Evolutionary conservation across 148 eudicot species (phyloP), one percentile per base, ranked within the genome.

Genomic region (Vaccinium darrowii): DNA sequence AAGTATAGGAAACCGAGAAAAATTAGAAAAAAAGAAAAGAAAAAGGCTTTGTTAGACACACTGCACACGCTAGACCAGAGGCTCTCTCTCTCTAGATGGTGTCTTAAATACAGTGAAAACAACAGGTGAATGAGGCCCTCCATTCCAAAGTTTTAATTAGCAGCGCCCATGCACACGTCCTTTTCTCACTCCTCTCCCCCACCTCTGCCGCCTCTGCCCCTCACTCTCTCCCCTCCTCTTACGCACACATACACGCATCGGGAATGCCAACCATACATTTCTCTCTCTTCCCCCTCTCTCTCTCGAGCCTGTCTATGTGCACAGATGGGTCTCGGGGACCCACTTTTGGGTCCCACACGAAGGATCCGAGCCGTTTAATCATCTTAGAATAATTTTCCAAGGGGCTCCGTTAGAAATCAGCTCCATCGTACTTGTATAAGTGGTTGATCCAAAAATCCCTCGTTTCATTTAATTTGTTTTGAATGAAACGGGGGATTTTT

Each of bases 161-260:
- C 51, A 4, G 47, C 47, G 5, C 47, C 78, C 87, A 85, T 85
- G 87, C 87, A 95, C 87, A 90, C 87, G 97, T 95, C 98, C 89
- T 87, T 94, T 89, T 95, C 98, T 90, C 83, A 71, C 82, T 88
- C 80, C 92, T 86, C 80, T 85, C 94, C 91, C 92, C 95, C 92
- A 89, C 91, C 92, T 91, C 98, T 90, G 92, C 93, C 98, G 94
- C 93, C 86, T 88, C 91, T 82, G 77, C 81, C 74, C 13, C 78
- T 52, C 78, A 75, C 67, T 39, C 72, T 54, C 82, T 80, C 85
- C 67, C 87, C 53, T 82, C 27, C 79, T 23, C 85, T 21, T 56
- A 67, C 76, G 30, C 76, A 36, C 21, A 27, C 52, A 39, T 18
- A 33, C 47, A 79, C 33, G 82, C 90, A 88, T 91, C 69, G 92